Percentiles rank a stretch among this genome's conserved stretches.
These are phyloP conservation scores for Ramichloridium luteum DNA, from an alignment of 2,329 filamentous ascomycete species.

Conservation along the genomic window DNA sequence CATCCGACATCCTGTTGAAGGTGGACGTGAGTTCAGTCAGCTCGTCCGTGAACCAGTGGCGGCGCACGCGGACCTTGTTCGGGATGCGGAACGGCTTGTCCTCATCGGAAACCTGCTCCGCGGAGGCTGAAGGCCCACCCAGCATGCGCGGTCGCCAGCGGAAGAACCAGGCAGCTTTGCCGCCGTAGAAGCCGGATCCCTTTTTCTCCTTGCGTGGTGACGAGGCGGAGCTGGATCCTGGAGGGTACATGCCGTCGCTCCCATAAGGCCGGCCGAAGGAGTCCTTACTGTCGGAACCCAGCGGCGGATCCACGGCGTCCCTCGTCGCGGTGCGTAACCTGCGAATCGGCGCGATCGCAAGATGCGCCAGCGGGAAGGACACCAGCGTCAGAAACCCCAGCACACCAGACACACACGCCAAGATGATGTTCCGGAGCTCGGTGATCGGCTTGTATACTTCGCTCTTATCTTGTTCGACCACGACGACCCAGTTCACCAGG, in stretches of 20 bases:
- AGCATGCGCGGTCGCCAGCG: slow-evolving; percentile 20
- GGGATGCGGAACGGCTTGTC: slow-evolving; percentile 64
- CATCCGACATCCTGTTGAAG: slow-evolving; percentile 90
- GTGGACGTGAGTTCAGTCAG: slow-evolving; percentile 68
- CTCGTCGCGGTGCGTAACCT: slow-evolving; percentile 63
- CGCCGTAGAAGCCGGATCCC: slow-evolving; percentile 24
- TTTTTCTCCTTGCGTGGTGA: slow-evolving; percentile 1
- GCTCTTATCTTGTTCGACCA: slow-evolving; percentile 61
- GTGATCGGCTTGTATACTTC: slow-evolving; percentile 69
- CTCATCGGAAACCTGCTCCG: too few relatives aligned
- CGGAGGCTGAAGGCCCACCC: too few relatives aligned
- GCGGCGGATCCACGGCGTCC: slow-evolving; percentile 56
- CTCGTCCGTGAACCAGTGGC: slow-evolving; percentile 70
- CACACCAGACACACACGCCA: slow-evolving; percentile 77
- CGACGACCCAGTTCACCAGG: slow-evolving; percentile 68
- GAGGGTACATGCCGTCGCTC: slow-evolving; percentile 18
- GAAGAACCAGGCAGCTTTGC: too few relatives aligned
- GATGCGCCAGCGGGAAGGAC: slow-evolving; percentile 67
- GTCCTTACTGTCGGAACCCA: slow-evolving; percentile 32
- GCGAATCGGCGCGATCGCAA: slow-evolving; percentile 68
- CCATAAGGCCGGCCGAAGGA: slow-evolving; percentile 14
- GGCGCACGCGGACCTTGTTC: slow-evolving; percentile 62
- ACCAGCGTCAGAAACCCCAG: slow-evolving; percentile 57
- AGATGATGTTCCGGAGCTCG: slow-evolving; percentile 65
- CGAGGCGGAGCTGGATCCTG: slow-evolving; percentile 2